A percentile compares a stretch with the other conserved stretches of the same genome.
Conservation (phyloP, 1,139 yeast species). For the Suhomyces bribrorum region DNA sequence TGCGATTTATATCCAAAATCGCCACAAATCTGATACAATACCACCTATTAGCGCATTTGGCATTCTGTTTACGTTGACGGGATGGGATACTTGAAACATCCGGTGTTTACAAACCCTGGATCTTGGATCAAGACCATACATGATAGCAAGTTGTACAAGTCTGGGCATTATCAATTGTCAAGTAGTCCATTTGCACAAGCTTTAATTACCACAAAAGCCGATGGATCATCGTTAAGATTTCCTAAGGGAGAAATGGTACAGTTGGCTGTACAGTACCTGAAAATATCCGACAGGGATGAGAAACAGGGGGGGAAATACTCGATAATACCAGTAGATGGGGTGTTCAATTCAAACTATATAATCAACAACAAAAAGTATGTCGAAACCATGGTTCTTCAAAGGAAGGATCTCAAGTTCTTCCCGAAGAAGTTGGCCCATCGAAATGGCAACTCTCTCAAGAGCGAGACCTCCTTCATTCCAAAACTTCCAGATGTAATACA, state of each 20-base stretch:
- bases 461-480: constrained; percentile 17
- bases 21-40: neutral
- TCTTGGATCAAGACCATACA: constrained; percentile 22
- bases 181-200: constrained; percentile 32
- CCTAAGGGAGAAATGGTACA: constrained; percentile 29
- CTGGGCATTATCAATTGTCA: constrained; percentile 6
- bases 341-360: constrained; percentile 16
- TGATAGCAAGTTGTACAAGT: constrained; percentile 5
- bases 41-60: too few species aligned
- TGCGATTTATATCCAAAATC: neutral
- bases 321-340: constrained; percentile 14
- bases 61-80: too few species aligned
- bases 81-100: constrained; percentile 22
- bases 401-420: constrained; percentile 13
- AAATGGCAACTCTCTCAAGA: constrained; percentile 11
- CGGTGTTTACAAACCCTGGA: constrained; percentile 28
- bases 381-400: constrained; percentile 11
- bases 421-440: constrained; percentile 18
- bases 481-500: constrained; percentile 16
- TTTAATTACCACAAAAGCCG: constrained; percentile 22
- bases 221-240: constrained; percentile 21
- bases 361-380: constrained; percentile 16
- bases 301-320: constrained; percentile 2
- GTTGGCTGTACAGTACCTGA: constrained; percentile 17
- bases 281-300: constrained; percentile 1